A percentile compares a stretch with the other conserved stretches of the same genome.
These are phyloP conservation scores for Corylus avellana DNA, from an alignment of 306 rosid species.

Conservation along the genomic window DNA sequence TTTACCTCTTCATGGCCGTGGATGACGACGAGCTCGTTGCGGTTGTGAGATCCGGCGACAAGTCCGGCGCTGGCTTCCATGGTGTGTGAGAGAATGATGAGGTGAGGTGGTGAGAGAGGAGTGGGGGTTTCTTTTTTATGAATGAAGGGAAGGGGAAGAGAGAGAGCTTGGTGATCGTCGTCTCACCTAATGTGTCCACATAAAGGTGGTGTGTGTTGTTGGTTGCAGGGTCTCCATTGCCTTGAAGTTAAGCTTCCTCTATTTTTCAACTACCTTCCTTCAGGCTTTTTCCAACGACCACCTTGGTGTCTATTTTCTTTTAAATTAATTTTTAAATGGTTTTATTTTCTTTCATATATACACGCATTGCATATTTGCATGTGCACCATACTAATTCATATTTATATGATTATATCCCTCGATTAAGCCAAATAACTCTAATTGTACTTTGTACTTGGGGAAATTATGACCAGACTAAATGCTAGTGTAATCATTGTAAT, in stretches of 20 bases:
- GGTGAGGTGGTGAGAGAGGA: conserved; percentile 7
- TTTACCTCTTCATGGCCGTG: conserved; percentile 84
- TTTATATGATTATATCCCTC: no score
- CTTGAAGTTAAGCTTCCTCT: conserved; percentile 84
- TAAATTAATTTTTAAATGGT: background rate
- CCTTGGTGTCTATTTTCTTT: conserved; percentile 10
- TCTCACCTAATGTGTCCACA: conserved; percentile 48
- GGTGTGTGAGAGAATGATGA: background rate
- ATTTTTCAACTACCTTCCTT: conserved; percentile 43
- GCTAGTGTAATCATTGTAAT: no score
- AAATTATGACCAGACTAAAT: no score
- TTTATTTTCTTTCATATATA: no score
- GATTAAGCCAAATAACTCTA: no score
- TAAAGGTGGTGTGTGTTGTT: conserved; percentile 46
- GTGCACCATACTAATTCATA: background rate
- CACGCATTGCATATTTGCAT: no score
- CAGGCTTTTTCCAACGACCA: conserved; percentile 33
- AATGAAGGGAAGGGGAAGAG: conserved; percentile 2
- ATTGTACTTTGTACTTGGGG: no score
- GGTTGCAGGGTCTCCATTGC: conserved; percentile 92
- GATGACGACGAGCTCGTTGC: conserved; percentile 86
- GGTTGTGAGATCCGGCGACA: conserved; percentile 86
- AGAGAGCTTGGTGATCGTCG: conserved; percentile 16
- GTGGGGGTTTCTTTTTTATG: conserved; percentile 31
- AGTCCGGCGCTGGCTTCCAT: conserved; percentile 87